Conservation (phyloP, 768 basidiomycete genomes). For the Termitomyces sp. region DNA sequence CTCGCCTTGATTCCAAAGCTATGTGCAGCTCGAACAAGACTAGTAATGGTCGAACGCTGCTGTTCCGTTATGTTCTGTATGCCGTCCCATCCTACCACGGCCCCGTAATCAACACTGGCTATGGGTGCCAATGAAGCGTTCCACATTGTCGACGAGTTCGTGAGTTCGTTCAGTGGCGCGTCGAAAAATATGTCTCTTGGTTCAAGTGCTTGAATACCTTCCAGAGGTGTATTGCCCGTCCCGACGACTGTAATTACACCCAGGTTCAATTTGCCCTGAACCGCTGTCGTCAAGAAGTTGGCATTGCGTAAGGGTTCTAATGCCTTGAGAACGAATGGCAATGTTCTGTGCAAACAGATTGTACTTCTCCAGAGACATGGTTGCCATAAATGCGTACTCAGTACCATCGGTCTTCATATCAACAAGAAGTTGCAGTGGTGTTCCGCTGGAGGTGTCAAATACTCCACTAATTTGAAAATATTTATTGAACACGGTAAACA, state of each 20-base stretch:
- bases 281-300: constrained; percentile 41
- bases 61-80: constrained; percentile 34
- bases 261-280: constrained; percentile 29
- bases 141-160: constrained; percentile 26
- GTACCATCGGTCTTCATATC: constrained; percentile 48
- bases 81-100: constrained; percentile 42
- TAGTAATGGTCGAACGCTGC: constrained; percentile 31
- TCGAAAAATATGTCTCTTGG: constrained; percentile 49
- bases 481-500: neutral
- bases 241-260: constrained; percentile 40
- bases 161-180: constrained; percentile 38
- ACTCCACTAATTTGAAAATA: constrained; percentile 32
- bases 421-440: constrained; percentile 40
- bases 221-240: constrained; percentile 47
- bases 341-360: constrained; percentile 20
- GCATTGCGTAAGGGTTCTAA: constrained; percentile 37
- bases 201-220: constrained; percentile 34
- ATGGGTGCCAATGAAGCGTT: constrained; percentile 37
- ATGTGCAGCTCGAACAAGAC: constrained; percentile 39
- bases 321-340: constrained; percentile 37
- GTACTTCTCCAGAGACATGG: neutral
- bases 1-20: constrained; percentile 36
- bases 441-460: constrained; percentile 37
- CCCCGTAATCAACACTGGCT: constrained; percentile 44
- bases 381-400: constrained; percentile 25